Evolutionary conservation across 176 grass and related monocot genomes (phyloP), one percentile per base, ranked within the genome.

Genomic region (Areca catechu): DNA sequence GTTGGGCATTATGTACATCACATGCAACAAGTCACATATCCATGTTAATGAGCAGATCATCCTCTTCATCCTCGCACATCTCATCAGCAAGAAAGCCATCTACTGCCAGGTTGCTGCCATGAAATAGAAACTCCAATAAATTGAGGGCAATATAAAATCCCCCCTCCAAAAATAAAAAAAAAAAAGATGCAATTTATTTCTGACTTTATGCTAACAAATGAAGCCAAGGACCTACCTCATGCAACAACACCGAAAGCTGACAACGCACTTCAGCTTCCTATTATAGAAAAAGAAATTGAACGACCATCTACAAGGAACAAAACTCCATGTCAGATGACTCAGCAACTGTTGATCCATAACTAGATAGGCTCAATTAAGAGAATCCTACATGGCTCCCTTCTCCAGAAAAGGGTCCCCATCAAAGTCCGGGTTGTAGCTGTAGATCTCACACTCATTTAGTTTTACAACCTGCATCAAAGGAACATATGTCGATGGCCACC

Each of bases 261-360:
- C 80, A 20, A 98, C 81, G 19, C 87, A 75, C 56, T 98, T 92
- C 48, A 98, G 78, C 75, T 92, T 98, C 58, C 86, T 90, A 61
- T 98, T 92, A 72, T 98, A 98, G 78, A 98, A 92, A 75, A 85
- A 92, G 71, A 83, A 78, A 73, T 92, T 84, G 69, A 84, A 76
- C 0, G 93, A 88, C 93, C 93, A 98, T 85, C 93, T 98, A 54
- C 60, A 78, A 74, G 16, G 51, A 10, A 60, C 34, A 49, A 1
- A 24, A 57, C 21, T 37, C 0, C 1, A 10, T 74, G 63, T 72
- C 57, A 85, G 60, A 52, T 43, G 34, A 43, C 34, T 43, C 34
- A 43, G 34, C 0, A 12, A 43, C 34, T 10, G 6, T 43, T 12
- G 34, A 43, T 43, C 34, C 10, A 43, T 43, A 29, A 21, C 22